Percentiles rank a stretch among this genome's conserved stretches.
Conservation (phyloP, 768 basidiomycete genomes). For the Trametes sanguinea region DNA sequence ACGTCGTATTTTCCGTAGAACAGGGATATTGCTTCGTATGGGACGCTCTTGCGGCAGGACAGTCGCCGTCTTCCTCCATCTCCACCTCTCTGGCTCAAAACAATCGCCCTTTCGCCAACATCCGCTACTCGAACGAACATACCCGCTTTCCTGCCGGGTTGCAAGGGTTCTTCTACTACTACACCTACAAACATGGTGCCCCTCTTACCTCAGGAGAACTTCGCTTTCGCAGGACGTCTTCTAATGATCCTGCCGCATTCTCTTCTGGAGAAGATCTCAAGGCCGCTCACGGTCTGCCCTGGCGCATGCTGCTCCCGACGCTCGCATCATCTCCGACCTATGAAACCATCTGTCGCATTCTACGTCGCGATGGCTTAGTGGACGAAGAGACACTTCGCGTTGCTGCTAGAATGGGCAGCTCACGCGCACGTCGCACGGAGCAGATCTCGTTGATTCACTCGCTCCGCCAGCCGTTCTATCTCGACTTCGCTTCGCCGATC, state of each 20-base stretch:
- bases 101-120: background rate
- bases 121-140: background rate
- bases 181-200: background rate
- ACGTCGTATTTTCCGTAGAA: background rate
- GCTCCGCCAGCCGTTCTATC: background rate
- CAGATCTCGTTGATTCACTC: background rate
- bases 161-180: slow-evolving; percentile 6
- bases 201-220: background rate
- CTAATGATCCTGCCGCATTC: background rate
- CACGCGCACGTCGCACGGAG: background rate
- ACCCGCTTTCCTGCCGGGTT: background rate
- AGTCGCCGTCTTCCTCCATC: background rate
- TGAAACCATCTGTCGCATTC: background rate
- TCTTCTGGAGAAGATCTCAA: background rate
- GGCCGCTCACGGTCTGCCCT: background rate
- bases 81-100: background rate
- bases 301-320: slow-evolving; percentile 1
- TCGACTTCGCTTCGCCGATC: background rate
- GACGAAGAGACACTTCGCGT: background rate
- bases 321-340: background rate
- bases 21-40: slow-evolving; percentile 6
- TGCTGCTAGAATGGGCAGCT: background rate
- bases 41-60: background rate
- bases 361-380: slow-evolving; percentile 1
- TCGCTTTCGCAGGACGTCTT: slow-evolving; percentile 3